A percentile compares a stretch with the other conserved stretches of the same genome.
These are phyloP conservation scores for Luvunga scandens DNA, from an alignment of 345 rosid species.

Conservation along the genomic window DNA sequence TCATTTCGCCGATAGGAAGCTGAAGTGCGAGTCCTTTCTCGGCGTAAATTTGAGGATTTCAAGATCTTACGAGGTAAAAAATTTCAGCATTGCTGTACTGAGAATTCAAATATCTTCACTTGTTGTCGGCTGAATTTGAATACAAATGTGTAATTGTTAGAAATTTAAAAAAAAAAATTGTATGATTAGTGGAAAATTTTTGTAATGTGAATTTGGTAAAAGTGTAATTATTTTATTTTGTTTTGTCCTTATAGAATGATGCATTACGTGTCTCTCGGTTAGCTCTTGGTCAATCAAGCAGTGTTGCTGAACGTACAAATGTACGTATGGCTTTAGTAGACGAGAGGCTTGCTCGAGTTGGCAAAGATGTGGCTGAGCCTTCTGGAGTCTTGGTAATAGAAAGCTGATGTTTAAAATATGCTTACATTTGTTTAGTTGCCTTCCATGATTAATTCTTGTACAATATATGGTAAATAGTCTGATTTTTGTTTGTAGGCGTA, in stretches of 20 bases:
- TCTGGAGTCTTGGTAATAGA: constrained; percentile 57
- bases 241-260: constrained; percentile 35
- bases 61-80: constrained; percentile 3
- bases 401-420: not conserved
- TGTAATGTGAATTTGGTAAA: not conserved
- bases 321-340: constrained; percentile 68
- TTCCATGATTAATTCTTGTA: not conserved
- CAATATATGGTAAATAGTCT: not conserved
- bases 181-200: not conserved
- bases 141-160: not conserved
- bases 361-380: constrained; percentile 41
- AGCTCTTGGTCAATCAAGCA: constrained; percentile 20
- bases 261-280: constrained; percentile 29
- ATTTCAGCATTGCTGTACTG: not conserved
- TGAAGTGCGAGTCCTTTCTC: not conserved
- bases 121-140: not conserved
- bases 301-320: constrained; percentile 17
- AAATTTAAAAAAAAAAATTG: not conserved
- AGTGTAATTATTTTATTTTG: not conserved
- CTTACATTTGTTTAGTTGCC: no score
- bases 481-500: constrained; percentile 59
- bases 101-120: not conserved
- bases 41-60: constrained; percentile 4
- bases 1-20: constrained; percentile 8
- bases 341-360: constrained; percentile 45